Base-by-base conservation (phyloP, 345 rosid genomes). In the Gossypium mustelinum region DNA sequence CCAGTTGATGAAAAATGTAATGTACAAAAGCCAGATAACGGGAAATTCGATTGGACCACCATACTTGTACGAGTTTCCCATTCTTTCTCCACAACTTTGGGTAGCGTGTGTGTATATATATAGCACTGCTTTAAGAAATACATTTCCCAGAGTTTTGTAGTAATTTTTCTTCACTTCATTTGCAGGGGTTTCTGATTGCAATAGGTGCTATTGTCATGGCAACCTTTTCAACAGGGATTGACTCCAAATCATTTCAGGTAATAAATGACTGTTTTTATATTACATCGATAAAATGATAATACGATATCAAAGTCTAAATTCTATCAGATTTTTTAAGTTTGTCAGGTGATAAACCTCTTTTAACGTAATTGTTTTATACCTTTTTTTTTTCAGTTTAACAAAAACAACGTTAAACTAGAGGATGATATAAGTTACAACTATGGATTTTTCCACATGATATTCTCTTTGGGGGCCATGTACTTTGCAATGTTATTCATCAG, bases 141-240 rank as follows among this genome's bases (percentile, higher is more conserved):
- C 10, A 9, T 18, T 71, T 55, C 22, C 12, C 39, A 22, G 9
- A 22, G n/a, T 72, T 43, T 27, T 29, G 60, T 20, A 27, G 17
- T 72, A 12, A 34, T 5, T 3, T 13, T 29, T 18, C 12, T 13
- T 13, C 63, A 17, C 27, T 44, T 62, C 70, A 60, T 29, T 61
- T 67, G 4, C 84, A 92, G 98, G 80, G 98, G 79, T 94, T 94
- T 81, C 75, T 94, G 65, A 85, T 92, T 51, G 98, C 93, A n/a
- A 83, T 94, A 73, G 84, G 90, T 63, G 91, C 97, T 58, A 85
- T 88, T 55, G 98, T 94, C 79, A 85, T 87, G 81, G 94, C 98
- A 65, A 94, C 97, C 47, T 94, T 92, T 82, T 94, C 98, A 52
- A 94, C 98, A 0, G 97, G 98, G 58, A 87, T 94, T 13, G 98